Conservation (phyloP, 2,329 filamentous ascomycete genomes). For the Trichophyton benhamiae region DNA sequence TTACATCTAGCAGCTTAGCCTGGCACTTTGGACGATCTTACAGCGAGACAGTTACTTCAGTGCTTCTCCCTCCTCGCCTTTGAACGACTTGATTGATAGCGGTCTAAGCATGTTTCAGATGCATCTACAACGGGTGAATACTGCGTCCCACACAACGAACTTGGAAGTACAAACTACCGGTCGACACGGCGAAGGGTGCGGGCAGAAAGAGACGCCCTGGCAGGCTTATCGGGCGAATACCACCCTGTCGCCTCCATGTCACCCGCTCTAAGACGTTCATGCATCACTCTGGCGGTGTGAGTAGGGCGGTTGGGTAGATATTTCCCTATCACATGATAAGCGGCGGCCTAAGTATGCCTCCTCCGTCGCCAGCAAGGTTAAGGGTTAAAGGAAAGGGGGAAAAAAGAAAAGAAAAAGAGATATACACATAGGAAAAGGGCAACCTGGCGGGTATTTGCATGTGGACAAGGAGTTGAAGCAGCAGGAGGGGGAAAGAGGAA, state of each 20-base stretch:
- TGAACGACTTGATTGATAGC: neutral
- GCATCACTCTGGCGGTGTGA: conserved; percentile 2
- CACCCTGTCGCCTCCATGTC: neutral
- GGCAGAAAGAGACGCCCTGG: neutral
- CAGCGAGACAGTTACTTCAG: neutral
- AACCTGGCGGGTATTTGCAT: neutral
- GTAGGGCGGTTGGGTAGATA: neutral
- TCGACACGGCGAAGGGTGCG: neutral
- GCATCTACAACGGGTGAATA: neutral
- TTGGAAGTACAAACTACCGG: neutral
- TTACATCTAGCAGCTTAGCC: neutral
- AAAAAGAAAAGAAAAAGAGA: neutral
- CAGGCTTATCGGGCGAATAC: neutral
- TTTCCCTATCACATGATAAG: neutral
- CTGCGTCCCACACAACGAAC: neutral
- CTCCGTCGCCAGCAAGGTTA: neutral
- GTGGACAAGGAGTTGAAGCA: neutral
- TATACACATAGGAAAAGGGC: neutral
- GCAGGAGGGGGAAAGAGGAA: neutral
- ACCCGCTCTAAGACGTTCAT: neutral
- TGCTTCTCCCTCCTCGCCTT: neutral
- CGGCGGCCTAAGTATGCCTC: neutral
- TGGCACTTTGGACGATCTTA: neutral
- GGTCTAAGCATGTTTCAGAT: neutral
- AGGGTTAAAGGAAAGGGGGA: neutral